phyloP scores from a whole-genome alignment of 2,329 filamentous ascomycete genomes.

The Botrytis tulipae region DNA sequence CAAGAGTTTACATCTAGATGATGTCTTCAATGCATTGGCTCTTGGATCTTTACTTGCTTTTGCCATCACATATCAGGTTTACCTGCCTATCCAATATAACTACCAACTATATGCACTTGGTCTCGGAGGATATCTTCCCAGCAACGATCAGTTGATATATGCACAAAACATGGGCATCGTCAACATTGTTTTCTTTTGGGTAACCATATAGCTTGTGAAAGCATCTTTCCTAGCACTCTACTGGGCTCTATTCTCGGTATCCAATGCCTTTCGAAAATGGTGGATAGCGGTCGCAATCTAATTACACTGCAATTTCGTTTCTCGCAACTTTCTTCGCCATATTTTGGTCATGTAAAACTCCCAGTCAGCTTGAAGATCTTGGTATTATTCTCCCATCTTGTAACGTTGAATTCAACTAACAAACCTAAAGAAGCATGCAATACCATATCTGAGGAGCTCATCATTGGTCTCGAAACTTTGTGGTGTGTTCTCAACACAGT shows the following conservation, averaged over 20 bases:
- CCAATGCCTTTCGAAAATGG: background rate
- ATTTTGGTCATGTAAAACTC: conserved; percentile 19
- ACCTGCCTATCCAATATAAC: conserved; percentile 11
- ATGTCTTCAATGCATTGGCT: conserved; percentile 12
- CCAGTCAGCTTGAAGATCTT: conserved; percentile 9
- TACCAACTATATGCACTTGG: conserved; percentile 11
- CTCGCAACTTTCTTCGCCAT: conserved; percentile 10
- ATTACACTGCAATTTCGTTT: conserved; percentile 4
- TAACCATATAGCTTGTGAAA: conserved; percentile 18
- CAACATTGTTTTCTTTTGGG: conserved; percentile 17
- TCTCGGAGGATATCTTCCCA: background rate
- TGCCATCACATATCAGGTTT: conserved; percentile 8
- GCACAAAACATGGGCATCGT: conserved; percentile 8
- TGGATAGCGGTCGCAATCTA: conserved; percentile 10
- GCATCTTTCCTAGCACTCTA: conserved; percentile 10
- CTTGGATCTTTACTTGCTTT: conserved; percentile 8
- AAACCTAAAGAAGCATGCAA: background rate
- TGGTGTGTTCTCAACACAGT: conserved; percentile 18
- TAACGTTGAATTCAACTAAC: background rate
- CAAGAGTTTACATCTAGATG: conserved; percentile 1
- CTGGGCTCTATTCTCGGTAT: conserved; percentile 10
- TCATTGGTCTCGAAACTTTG: conserved; percentile 9
- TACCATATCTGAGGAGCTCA: background rate
- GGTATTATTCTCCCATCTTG: background rate
- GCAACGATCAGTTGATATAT: background rate